Evolutionary conservation across 352 stramenopile species (phyloP).

Genomic region (Phytopythium vexans): DNA sequence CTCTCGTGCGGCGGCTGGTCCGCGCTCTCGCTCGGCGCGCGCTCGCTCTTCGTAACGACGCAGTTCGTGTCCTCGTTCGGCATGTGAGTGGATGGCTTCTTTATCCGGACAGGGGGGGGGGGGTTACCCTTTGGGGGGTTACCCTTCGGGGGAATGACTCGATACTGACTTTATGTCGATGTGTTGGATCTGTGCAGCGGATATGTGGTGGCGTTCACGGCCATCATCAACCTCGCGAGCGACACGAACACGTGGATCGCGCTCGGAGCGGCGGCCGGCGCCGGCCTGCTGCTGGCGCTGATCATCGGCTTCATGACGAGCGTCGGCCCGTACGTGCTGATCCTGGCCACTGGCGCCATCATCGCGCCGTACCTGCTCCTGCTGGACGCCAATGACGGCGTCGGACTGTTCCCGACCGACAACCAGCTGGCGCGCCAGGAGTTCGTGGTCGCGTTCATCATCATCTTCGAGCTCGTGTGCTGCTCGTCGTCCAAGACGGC

Average conservation of each 20-base stretch:
- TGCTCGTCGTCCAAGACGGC: conserved; percentile 70
- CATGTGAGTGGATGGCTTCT: conserved; percentile 54
- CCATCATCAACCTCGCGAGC: conserved; percentile 48
- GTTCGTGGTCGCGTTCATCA: conserved; percentile 85
- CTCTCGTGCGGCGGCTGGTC: conserved; percentile 87
- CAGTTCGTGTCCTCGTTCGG: conserved; percentile 81
- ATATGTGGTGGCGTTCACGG: conserved; percentile 66
- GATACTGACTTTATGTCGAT: neutral
- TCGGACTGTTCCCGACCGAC: conserved; percentile 61
- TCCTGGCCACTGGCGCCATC: conserved; percentile 63
- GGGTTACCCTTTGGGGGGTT: neutral
- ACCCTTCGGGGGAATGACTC: too few relatives aligned
- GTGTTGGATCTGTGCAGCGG: conserved; percentile 30
- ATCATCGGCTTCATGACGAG: conserved; percentile 77
- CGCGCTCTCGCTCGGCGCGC: conserved; percentile 75
- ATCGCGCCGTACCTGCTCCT: conserved; percentile 74
- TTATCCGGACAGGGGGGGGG: conserved; percentile 1
- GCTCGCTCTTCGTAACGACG: conserved; percentile 78
- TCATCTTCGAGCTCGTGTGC: conserved; percentile 86
- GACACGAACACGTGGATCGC: conserved; percentile 79
- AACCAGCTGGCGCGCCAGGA: conserved; percentile 83
- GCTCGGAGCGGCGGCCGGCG: conserved; percentile 53
- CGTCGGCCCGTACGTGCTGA: conserved; percentile 64
- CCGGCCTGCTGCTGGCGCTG: conserved; percentile 56
- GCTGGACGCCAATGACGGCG: conserved; percentile 67